Percentiles rank a stretch among this genome's conserved stretches.
Conservation (phyloP, 75 land plant species). For the Isoetes taiwanensis region DNA sequence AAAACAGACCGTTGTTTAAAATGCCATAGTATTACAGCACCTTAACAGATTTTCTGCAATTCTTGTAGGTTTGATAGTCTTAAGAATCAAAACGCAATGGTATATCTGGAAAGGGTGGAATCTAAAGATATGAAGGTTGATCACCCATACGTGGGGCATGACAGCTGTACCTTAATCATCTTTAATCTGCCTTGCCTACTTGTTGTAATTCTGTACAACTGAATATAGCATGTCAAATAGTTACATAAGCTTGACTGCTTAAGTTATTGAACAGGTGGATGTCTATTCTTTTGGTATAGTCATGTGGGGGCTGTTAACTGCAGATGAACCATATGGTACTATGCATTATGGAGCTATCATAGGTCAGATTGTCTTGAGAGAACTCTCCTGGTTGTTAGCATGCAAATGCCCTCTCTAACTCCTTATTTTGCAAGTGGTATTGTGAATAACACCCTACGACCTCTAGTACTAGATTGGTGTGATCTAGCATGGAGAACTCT, state of each 20-base stretch:
- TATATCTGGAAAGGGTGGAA: no score
- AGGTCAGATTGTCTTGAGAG: slow-evolving; percentile 24
- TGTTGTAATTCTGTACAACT: no score
- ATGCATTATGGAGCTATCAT: slow-evolving; percentile 74
- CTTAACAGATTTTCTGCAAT: no score
- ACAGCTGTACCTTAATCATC: no score
- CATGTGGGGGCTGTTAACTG: slow-evolving; percentile 70
- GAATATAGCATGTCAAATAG: no score
- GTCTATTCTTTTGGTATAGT: slow-evolving; percentile 81
- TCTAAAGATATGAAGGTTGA: no score
- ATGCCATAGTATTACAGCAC: no score
- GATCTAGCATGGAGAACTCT: slow-evolving; percentile 78
- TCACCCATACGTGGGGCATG: no score
- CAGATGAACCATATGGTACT: slow-evolving; percentile 66
- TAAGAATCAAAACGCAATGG: no score
- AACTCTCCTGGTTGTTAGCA: not conserved
- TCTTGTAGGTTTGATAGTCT: no score
- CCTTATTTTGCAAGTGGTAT: slow-evolving; percentile 42
- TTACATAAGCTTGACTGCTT: not conserved
- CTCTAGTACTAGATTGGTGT: slow-evolving; percentile 67
- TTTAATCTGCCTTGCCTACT: no score
- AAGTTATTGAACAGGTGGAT: slow-evolving; percentile 38
- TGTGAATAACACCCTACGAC: slow-evolving; percentile 62
- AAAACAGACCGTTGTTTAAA: no score
- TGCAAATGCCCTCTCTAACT: not conserved